Evolutionary conservation across 305 asterid species (phyloP).

Genomic region (Vinca major): DNA sequence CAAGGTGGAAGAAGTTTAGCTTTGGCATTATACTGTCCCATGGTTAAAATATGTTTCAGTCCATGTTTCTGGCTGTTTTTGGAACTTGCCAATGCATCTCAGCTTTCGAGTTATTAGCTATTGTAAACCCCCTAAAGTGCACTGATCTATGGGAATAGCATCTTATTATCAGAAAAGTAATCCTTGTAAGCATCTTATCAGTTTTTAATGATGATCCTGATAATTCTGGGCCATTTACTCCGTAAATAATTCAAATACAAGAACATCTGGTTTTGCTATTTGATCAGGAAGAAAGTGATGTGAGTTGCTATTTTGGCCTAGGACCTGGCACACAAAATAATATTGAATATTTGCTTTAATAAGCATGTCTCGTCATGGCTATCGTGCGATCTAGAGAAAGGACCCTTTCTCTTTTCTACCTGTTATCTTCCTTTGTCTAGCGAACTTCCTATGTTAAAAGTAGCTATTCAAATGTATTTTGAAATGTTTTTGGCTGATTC

Average conservation of each 20-base stretch:
- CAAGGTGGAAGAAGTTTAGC: neutral
- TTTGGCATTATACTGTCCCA: neutral
- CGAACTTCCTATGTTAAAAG: neutral
- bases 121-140: neutral
- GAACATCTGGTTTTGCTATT: neutral
- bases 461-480: conserved; percentile 1
- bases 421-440: neutral
- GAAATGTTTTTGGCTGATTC: neutral
- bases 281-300: neutral
- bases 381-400: neutral
- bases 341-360: neutral
- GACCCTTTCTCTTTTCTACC: neutral
- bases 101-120: neutral
- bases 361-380: neutral
- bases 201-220: neutral
- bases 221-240: neutral
- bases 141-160: neutral
- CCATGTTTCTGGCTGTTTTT: neutral
- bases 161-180: neutral
- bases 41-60: neutral
- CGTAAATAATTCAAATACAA: neutral
- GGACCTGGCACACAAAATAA: neutral
- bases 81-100: neutral
- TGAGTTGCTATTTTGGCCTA: neutral
- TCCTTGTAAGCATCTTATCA: too few species aligned